Evolutionary conservation across 371 early-diverging fungal species (phyloP).

Genomic region (Haplosporangium sp.): DNA sequence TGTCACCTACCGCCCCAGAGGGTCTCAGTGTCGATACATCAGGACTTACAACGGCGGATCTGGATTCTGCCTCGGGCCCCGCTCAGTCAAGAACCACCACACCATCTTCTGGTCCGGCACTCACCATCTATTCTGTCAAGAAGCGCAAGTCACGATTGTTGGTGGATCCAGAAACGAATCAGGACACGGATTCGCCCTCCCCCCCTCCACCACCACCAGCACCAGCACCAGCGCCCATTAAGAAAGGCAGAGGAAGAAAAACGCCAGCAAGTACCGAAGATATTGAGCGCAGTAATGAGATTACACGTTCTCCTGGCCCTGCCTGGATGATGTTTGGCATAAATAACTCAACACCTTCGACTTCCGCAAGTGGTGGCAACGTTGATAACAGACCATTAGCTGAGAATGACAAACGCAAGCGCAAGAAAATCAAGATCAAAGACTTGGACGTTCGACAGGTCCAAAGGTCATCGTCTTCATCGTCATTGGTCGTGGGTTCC

Average conservation of each 20-base stretch:
- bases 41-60: too few species aligned
- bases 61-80: too few species aligned
- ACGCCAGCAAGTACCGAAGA: constrained; percentile 14
- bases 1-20: too few species aligned
- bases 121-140: too few species aligned
- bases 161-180: too few species aligned
- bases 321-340: constrained; percentile 25
- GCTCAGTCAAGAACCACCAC: too few species aligned
- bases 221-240: constrained; percentile 2
- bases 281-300: constrained; percentile 37
- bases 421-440: constrained; percentile 40
- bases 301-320: constrained; percentile 17
- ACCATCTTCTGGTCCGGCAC: too few species aligned
- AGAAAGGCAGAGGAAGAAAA: constrained; percentile 11
- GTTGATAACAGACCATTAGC: neutral
- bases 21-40: too few species aligned
- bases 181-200: neutral
- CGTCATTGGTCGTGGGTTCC: neutral
- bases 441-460: constrained; percentile 36
- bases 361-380: neutral
- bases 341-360: neutral
- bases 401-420: constrained; percentile 41
- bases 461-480: constrained; percentile 30
- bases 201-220: constrained; percentile 16
- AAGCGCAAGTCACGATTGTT: too few species aligned